Base-by-base conservation (phyloP, 2,329 filamentous ascomycete species). In the Trematosphaeria pertusa region DNA sequence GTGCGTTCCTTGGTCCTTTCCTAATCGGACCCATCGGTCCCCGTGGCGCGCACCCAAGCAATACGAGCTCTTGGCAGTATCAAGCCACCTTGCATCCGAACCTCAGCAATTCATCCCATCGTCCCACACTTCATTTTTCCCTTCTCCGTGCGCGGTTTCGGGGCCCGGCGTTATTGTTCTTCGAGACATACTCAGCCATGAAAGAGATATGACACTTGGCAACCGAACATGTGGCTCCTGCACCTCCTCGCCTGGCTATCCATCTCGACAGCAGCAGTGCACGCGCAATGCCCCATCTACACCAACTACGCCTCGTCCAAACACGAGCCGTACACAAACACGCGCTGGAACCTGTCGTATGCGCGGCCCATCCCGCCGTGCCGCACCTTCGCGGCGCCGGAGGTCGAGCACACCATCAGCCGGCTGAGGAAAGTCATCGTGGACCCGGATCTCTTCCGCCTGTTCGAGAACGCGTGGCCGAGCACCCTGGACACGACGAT, bases 401-500 rank as follows among this genome's bases (percentile, higher is more conserved):
- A 71, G 4, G 69, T 80, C 8, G 76, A 80, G 51, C 55, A 61
- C 18, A 62, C 67, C 5, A 68, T 78, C 34, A 49, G 58, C 14
- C 51, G 66, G 4, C 50, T 74, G 42, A 56, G 59, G 8, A 44
- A 56, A 11, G 64, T 74, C 9, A 77, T 79, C 39, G 54, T 61
- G 2, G 77, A 80, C 50, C 74, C 74, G 5, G 88, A 92, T 65
- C 77, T 91, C 10, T 84, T 80, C 64, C 79, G 86, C 1, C 71
- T 91, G 3, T 91, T 91, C 59, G 74, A 85, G 59, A 91, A 91
- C 64, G 76, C 82, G 1, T 91, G 84, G 70, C 87, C 88, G 0
- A 91, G 88, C 68, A 89, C 87, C 0, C 73, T 91, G n/a, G 87
- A 90, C 62, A 90, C 87, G 0, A 87, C 87, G 0, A 80, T 90